These are phyloP conservation scores for Setaria italica DNA, from an alignment of 202 grass and related monocot species.

Conservation along the genomic window DNA sequence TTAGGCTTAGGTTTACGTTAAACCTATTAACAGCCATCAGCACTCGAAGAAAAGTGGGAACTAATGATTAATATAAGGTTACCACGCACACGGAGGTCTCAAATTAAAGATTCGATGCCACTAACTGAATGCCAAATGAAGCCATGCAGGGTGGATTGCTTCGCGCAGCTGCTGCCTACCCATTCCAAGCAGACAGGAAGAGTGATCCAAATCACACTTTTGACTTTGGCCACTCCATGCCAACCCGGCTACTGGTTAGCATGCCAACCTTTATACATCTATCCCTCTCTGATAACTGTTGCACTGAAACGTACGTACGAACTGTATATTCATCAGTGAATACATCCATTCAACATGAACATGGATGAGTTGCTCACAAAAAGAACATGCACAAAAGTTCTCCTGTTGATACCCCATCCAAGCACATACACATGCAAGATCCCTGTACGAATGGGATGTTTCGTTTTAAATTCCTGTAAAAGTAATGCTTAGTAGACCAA, in stretches of 20 bases:
- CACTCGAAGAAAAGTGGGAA: neutral
- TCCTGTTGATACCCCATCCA: neutral
- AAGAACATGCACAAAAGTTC: neutral
- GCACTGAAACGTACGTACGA: neutral
- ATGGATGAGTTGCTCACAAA: neutral
- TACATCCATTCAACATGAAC: neutral
- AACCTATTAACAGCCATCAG: neutral
- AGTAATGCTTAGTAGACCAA: neutral
- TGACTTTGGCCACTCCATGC: conserved; percentile 30
- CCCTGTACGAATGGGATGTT: neutral
- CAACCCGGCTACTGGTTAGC: conserved; percentile 13
- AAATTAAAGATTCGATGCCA: conserved; percentile 28
- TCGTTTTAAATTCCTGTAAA: neutral
- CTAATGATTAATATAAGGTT: neutral
- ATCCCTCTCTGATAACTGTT: neutral
- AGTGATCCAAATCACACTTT: conserved; percentile 36
- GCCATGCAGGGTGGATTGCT: conserved; percentile 13
- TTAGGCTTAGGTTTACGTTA: neutral
- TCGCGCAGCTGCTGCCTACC: neutral
- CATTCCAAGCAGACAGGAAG: conserved; percentile 40
- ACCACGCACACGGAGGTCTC: neutral
- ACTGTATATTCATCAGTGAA: neutral
- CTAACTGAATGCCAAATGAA: conserved; percentile 22
- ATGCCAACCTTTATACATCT: neutral
- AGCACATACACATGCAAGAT: neutral